phyloP scores from a whole-genome alignment of 305 asterid genomes.

The Fraxinus xanthoxyloides region DNA sequence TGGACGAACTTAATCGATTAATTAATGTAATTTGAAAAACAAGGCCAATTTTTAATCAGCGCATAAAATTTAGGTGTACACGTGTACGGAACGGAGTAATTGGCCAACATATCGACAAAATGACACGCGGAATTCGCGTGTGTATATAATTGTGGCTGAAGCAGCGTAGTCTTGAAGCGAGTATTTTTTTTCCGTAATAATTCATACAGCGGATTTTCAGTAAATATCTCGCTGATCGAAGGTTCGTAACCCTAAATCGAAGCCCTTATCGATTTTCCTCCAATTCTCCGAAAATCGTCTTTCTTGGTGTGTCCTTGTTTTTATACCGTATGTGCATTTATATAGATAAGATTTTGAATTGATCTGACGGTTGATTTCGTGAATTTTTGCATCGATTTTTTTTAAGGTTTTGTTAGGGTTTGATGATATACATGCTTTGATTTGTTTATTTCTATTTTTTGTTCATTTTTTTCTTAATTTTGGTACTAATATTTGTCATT shows the following conservation, averaged over 20 bases:
- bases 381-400: neutral
- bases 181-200: neutral
- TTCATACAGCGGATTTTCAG: neutral
- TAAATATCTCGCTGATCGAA: neutral
- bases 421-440: neutral
- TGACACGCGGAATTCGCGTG: neutral
- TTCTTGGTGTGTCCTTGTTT: neutral
- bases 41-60: too few species aligned
- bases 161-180: neutral
- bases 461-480: neutral
- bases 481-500: neutral
- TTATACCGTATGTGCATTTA: neutral
- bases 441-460: neutral
- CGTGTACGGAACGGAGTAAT: neutral
- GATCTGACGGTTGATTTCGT: neutral
- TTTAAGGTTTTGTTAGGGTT: neutral
- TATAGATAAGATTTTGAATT: neutral
- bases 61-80: neutral
- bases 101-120: neutral
- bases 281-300: neutral
- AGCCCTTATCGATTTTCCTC: neutral
- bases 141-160: neutral
- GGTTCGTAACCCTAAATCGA: neutral
- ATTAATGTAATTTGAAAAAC: too few species aligned
- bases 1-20: too few species aligned